Conservation (phyloP, 2,329 filamentous ascomycete genomes). For the Torrubiella hemipterigena region DNA sequence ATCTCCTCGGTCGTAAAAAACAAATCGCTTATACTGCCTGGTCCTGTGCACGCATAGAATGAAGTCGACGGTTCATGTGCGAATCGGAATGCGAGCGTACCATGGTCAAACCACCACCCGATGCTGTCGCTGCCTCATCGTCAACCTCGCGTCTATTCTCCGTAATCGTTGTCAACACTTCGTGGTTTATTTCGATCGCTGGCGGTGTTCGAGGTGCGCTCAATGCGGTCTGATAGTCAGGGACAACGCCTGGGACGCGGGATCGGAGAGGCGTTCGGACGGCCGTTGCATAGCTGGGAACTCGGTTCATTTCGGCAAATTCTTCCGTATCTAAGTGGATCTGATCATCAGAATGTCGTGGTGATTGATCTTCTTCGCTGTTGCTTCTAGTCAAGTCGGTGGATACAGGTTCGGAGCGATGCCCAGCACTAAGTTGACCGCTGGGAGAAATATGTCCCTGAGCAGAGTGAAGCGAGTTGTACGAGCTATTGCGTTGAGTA, state of each 20-base stretch:
- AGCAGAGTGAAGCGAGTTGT: constrained; percentile 27
- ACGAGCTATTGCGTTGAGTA: constrained; percentile 32
- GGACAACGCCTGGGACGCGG: constrained; percentile 38
- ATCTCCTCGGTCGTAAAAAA: too few species aligned
- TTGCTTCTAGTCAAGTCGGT: constrained; percentile 39
- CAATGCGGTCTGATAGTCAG: constrained; percentile 54
- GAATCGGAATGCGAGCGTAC: too few species aligned
- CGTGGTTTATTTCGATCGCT: constrained; percentile 16
- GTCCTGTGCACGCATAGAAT: too few species aligned
- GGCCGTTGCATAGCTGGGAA: constrained; percentile 68
- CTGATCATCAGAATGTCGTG: constrained; percentile 44
- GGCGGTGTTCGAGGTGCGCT: constrained; percentile 39
- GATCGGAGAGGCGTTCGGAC: constrained; percentile 51
- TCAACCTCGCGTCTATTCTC: constrained; percentile 14
- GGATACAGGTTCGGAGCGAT: constrained; percentile 30
- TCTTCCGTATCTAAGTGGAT: constrained; percentile 46
- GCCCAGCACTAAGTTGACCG: constrained; percentile 8
- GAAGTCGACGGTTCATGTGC: too few species aligned
- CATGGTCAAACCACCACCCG: too few species aligned
- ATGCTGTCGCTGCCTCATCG: too few species aligned
- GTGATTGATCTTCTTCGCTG: constrained; percentile 38
- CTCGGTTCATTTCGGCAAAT: constrained; percentile 54
- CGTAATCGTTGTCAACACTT: constrained; percentile 19
- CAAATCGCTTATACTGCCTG: too few species aligned
- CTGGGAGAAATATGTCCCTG: constrained; percentile 32